Evolutionary conservation across 2,329 filamentous ascomycete genomes (phyloP).

Genomic region (Ceratocystis albifundus): DNA sequence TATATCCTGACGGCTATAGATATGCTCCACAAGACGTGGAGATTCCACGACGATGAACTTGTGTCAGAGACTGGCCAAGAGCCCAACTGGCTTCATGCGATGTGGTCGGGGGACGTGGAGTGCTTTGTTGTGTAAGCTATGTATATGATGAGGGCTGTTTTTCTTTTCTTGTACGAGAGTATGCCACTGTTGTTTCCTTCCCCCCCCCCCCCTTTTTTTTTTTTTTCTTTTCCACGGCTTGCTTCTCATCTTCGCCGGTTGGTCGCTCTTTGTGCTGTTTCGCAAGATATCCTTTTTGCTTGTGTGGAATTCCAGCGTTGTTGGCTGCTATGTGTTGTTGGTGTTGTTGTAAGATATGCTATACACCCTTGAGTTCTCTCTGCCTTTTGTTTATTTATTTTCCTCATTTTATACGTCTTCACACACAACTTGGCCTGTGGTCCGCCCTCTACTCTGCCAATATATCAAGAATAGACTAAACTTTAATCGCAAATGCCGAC

Average conservation of each 20-base stretch:
- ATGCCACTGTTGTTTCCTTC: neutral
- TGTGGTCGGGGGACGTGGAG: conserved; percentile 36
- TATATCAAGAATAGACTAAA: too few relatives aligned
- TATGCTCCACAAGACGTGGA: conserved; percentile 39
- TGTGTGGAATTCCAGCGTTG: neutral
- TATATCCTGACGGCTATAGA: conserved; percentile 42
- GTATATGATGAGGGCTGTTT: neutral
- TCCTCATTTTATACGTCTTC: too few relatives aligned
- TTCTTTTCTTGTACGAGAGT: neutral
- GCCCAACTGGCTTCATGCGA: conserved; percentile 35
- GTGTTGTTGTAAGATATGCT: neutral
- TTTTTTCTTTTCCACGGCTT: conserved; percentile 3
- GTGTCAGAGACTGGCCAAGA: conserved; percentile 22
- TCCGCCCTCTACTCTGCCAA: too few relatives aligned
- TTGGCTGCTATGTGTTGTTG: too few relatives aligned
- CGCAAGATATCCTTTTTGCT: conserved; percentile 6
- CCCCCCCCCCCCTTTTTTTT: too few relatives aligned
- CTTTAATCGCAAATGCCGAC: too few relatives aligned
- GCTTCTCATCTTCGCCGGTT: neutral
- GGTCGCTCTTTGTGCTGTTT: conserved; percentile 4
- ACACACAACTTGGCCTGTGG: too few relatives aligned
- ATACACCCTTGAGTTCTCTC: too few relatives aligned
- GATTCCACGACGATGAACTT: conserved; percentile 32
- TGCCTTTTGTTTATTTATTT: too few relatives aligned
- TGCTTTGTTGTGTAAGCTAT: conserved; percentile 36